These are phyloP conservation scores for Mycosarcoma maydis DNA, from an alignment of 1,284 basidiomycete species.

Conservation along the genomic window DNA sequence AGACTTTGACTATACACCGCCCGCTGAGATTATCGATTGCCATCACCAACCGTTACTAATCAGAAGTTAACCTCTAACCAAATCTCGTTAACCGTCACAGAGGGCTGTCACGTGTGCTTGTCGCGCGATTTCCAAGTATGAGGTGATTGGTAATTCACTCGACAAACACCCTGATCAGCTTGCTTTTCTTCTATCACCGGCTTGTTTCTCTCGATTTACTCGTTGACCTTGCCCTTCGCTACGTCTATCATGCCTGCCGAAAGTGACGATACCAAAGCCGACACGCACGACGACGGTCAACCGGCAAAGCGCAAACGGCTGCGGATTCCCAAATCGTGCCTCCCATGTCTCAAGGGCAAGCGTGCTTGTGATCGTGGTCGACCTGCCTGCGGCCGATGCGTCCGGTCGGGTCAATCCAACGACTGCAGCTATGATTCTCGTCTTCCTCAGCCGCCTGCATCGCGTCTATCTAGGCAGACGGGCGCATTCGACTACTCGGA, in stretches of 20 bases:
- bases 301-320: conserved; percentile 42
- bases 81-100: too few relatives aligned
- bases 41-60: too few relatives aligned
- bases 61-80: too few relatives aligned
- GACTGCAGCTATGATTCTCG: conserved; percentile 42
- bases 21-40: too few relatives aligned
- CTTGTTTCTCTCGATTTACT: too few relatives aligned
- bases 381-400: conserved; percentile 39
- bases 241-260: conserved; percentile 9
- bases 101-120: too few relatives aligned
- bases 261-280: conserved; percentile 11
- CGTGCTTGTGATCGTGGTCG: conserved; percentile 42
- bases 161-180: too few relatives aligned
- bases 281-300: conserved; percentile 31
- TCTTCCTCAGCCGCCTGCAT: conserved; percentile 18
- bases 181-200: too few relatives aligned
- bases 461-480: conserved; percentile 1
- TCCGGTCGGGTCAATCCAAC: conserved; percentile 15
- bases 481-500: conserved; percentile 12
- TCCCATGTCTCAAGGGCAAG: conserved; percentile 44
- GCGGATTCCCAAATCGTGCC: conserved; percentile 48
- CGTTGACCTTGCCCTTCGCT: too few relatives aligned
- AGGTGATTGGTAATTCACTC: too few relatives aligned
- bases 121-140: too few relatives aligned
- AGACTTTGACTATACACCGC: too few relatives aligned